These are phyloP conservation scores for Podospora appendiculata DNA, from an alignment of 495 filamentous ascomycete species.

Conservation along the genomic window DNA sequence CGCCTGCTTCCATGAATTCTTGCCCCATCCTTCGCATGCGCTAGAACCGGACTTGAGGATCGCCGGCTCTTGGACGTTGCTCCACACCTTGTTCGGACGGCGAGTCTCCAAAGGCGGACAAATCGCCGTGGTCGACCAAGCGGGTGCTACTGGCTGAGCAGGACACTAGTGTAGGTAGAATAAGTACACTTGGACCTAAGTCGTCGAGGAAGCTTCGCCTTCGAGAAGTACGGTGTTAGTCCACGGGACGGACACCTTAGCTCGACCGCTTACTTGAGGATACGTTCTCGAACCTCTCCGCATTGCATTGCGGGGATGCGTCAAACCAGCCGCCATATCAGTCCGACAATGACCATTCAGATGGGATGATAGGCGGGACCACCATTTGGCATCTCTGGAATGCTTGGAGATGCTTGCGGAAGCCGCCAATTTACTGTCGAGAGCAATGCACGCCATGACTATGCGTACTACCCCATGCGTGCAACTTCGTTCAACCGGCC, in stretches of 20 bases:
- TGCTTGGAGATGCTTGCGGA: background rate
- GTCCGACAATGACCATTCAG: slow-evolving; percentile 5
- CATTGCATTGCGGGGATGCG: slow-evolving; percentile 10
- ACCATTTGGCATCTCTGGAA: slow-evolving; percentile 4
- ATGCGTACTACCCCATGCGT: background rate
- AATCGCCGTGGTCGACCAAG: no score
- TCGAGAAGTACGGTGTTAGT: no score
- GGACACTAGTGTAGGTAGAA: no score
- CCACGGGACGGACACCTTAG: background rate
- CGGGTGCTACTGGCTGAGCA: no score
- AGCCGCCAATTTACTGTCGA: background rate
- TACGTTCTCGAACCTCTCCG: slow-evolving; percentile 5
- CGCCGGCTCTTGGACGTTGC: no score
- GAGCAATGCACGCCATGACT: slow-evolving; percentile 4
- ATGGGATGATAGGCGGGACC: slow-evolving; percentile 10
- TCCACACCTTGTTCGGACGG: no score
- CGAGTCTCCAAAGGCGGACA: no score
- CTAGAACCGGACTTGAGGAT: no score
- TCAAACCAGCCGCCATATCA: background rate
- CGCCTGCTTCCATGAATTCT: no score
- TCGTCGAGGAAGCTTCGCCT: no score
- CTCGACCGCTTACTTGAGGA: background rate
- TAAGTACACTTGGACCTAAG: no score
- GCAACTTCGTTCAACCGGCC: background rate
- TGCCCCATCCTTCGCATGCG: no score